Evolutionary conservation across 148 eudicot genomes (phyloP).

Genomic region (Fallopia convolvulus): DNA sequence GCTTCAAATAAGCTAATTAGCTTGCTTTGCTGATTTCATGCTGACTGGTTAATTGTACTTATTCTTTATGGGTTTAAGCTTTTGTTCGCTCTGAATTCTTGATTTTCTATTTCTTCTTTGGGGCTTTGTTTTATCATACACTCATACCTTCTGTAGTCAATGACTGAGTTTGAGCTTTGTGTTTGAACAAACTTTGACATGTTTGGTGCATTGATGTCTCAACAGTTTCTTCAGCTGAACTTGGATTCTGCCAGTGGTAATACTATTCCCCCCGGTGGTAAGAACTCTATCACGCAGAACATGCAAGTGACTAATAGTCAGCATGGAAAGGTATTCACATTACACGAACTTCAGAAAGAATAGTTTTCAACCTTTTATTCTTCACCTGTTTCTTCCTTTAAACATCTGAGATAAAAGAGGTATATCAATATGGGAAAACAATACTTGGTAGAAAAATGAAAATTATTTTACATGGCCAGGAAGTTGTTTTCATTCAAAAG

Average conservation of each 20-base stretch:
- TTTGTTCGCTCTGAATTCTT: not conserved
- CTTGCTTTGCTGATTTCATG: not conserved
- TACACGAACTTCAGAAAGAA: not conserved
- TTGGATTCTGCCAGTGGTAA: conserved; percentile 86
- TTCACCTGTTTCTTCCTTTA: conserved; percentile 2
- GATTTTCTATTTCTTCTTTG: not conserved
- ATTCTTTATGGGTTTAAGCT: not conserved
- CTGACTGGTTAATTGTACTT: not conserved
- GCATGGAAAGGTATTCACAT: conserved; percentile 75
- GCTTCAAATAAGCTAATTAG: not conserved
- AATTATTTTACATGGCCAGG: too few species aligned
- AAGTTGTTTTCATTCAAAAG: too few species aligned
- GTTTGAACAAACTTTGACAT: not conserved
- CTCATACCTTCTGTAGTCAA: not conserved
- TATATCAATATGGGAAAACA: too few species aligned
- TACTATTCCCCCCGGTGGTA: conserved; percentile 56
- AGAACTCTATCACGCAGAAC: conserved; percentile 62
- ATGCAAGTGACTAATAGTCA: conserved; percentile 77
- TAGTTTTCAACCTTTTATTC: not conserved
- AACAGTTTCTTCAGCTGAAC: conserved; percentile 89
- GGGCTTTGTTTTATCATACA: not conserved
- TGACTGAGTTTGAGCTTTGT: not conserved
- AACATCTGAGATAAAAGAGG: not conserved
- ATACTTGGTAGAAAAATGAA: too few species aligned
- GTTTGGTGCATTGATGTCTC: not conserved